Evolutionary conservation across 164 flowering plant genomes (phyloP), one percentile per base, ranked within the genome.

Genomic region (Magnolia sinica): DNA sequence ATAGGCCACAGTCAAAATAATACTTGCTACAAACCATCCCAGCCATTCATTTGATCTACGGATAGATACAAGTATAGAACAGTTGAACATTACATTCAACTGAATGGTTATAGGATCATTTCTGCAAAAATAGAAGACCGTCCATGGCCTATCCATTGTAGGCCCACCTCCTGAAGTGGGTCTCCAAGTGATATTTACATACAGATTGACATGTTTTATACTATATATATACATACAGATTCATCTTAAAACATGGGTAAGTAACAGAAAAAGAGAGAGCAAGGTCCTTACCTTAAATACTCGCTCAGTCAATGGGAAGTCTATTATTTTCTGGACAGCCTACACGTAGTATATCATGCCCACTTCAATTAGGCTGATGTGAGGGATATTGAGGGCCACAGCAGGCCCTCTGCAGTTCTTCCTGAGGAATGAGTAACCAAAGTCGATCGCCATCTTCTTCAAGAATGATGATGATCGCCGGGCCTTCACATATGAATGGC

Each of bases 401-500:
- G 90, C 63, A 49, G 90, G 90, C 1, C 88, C 87, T 79, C 90
- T 80, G 80, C 88, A 86, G 80, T 87, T 87, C 82, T 87, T 87
- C 45, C 86, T 76, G 4, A 87, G 84, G 77, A 87, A 87, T 19
- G 88, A 84, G 74, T 87, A 87, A 4, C 86, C 88, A 27, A 87
- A 74, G 73, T 87, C 85, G 51, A 87, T 79, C 50, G 80, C 87
- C 58, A 86, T 27, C 74, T 83, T 87, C 80, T 87, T 87, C 79
- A 87, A 70, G 71, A 80, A 87, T 8, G 88, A 86, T 1, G 90
- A 84, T 0, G 85, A 82, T 72, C 85, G 79, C 61, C 87, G 82
- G 2, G 87, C 85, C 84, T 87, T 85, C 9, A 87, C 84, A 73
- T 85, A 85, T 13, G 89, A 83, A 77, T 87, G 89, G 52, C 87